Evolutionary conservation across 805 yeast species (phyloP), one percentile per base, ranked within the genome.

Genomic region (Myxozyma kluyveri): DNA sequence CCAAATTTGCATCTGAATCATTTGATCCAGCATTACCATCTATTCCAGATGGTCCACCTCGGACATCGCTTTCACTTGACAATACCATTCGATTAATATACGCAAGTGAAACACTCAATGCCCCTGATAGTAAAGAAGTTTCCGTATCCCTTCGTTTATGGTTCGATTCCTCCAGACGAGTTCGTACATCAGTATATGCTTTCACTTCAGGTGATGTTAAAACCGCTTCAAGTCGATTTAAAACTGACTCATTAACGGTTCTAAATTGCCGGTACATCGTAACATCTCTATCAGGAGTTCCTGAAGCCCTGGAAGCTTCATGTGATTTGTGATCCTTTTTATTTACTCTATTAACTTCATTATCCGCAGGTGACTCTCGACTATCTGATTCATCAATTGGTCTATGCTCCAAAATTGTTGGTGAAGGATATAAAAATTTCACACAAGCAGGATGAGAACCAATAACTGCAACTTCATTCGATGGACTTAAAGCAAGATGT

Each of bases 221-320:
- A 21, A 82, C 69, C 1, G 64, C 57, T 46, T 80, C 78, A 27
- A 90, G 65, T 45, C 81, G 82, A 35, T 75, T 75, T 14, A 88
- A 65, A 0, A 91, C 82, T 0, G 81, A 71, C 49, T 86, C 90
- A 67, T 89, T 95, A 26, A 91, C 83, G 37, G 80, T 74, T 56
- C 84, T 76, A 63, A 91, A 91, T 64, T 86, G 95, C 56, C 96
- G 75, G 65, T 91, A 88, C 88, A 91, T 88, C 40, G 45, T 74
- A 63, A 64, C 78, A 74, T 42, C 80, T 49, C 76, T 27, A 43
- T 50, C 18, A 18, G 45, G 3, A 3, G 19, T 24, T 1, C 24
- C 42, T 14, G 33, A 4, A 4, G 29, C 7, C 17, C 43, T 10
- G 18, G 38, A n/a, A 7, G 24, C 31, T 3, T 22, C 40, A n/a